phyloP scores from a whole-genome alignment of 2,329 filamentous ascomycete genomes.

The Elsinoe batatas region DNA sequence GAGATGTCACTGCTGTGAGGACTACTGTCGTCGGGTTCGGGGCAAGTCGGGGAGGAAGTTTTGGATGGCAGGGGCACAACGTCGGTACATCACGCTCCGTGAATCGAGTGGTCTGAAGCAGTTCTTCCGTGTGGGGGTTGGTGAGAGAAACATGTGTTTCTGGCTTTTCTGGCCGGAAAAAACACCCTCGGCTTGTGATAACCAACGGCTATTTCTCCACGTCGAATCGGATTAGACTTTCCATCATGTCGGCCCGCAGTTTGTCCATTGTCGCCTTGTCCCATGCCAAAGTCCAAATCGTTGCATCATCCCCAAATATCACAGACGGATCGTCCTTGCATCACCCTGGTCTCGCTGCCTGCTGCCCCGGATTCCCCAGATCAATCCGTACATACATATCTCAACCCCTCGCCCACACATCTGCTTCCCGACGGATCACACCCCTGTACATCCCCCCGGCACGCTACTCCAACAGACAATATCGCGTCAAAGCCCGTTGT shows the following conservation, averaged over 20 bases:
- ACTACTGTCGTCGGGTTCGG: neutral
- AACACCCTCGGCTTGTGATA: conserved; percentile 4
- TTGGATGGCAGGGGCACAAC: neutral
- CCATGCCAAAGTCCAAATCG: neutral
- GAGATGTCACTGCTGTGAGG: neutral
- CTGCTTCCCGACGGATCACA: neutral
- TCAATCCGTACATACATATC: neutral
- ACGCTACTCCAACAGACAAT: neutral
- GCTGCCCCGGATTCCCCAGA: conserved; percentile 3
- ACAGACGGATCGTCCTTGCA: neutral
- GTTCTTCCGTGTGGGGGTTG: conserved; percentile 5
- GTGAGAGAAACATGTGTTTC: neutral
- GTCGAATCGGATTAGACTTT: neutral
- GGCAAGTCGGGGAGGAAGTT: too few species aligned
- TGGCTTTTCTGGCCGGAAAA: neutral
- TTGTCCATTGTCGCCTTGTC: too few species aligned
- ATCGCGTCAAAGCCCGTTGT: conserved; percentile 8
- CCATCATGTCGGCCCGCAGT: neutral
- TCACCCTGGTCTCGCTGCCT: neutral
- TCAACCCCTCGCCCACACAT: neutral
- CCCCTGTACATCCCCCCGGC: neutral
- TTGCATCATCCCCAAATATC: conserved; percentile 11
- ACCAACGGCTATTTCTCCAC: neutral
- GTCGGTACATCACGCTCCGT: neutral
- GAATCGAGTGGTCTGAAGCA: neutral